Conservation (phyloP, 1,284 basidiomycete species). For the Rhodotorula sp. region DNA sequence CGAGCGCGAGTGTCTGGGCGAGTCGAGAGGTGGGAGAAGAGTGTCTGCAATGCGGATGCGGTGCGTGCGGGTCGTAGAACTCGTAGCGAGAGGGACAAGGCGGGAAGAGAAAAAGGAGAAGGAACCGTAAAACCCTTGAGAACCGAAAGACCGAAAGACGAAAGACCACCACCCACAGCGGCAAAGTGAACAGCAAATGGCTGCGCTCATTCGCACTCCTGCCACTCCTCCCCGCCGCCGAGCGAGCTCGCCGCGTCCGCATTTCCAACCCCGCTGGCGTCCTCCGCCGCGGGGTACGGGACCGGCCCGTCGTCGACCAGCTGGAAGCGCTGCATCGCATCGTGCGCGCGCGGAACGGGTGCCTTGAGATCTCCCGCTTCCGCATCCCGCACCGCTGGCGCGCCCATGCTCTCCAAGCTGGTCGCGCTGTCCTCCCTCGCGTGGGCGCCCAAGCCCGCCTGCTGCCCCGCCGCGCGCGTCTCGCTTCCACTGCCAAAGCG, state of each 20-base stretch:
- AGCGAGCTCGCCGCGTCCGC: neutral
- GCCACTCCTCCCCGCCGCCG: constrained; percentile 2
- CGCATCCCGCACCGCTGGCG: neutral
- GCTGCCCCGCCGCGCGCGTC: neutral
- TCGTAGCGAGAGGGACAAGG: neutral
- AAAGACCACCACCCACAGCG: too few relatives aligned
- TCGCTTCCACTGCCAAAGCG: constrained; percentile 3
- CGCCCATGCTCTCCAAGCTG: constrained; percentile 7
- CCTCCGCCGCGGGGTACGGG: too few relatives aligned
- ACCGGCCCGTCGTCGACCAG: constrained; percentile 1
- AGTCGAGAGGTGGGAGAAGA: too few relatives aligned
- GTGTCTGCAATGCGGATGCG: neutral
- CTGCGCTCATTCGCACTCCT: constrained; percentile 8
- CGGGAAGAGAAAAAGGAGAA: neutral
- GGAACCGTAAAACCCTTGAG: neutral
- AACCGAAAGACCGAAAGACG: neutral
- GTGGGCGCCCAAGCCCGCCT: neutral
- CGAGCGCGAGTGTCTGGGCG: too few relatives aligned
- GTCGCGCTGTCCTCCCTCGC: constrained; percentile 8
- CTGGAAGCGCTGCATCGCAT: constrained; percentile 1
- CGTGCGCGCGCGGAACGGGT: neutral
- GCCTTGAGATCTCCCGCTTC: neutral
- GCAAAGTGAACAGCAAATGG: neutral
- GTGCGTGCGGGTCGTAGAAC: neutral
- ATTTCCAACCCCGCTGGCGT: too few relatives aligned